These are phyloP conservation scores for Suillus bovinus DNA, from an alignment of 768 basidiomycete species.

Conservation along the genomic window DNA sequence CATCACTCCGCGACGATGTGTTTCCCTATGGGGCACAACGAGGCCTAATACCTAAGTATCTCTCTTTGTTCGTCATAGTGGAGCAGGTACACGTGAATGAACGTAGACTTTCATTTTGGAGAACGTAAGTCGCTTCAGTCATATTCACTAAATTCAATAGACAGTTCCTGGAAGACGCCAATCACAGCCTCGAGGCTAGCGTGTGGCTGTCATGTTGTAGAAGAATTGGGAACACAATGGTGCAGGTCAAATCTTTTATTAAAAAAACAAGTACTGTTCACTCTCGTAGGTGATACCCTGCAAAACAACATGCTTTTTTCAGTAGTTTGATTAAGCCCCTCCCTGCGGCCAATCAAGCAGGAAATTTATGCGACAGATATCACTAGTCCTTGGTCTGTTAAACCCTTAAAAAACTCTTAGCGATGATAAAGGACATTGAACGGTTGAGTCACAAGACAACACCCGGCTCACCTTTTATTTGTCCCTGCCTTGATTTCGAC, in stretches of 20 bases:
- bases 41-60: not conserved
- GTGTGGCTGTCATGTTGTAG: not conserved
- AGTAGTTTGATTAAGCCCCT: not conserved
- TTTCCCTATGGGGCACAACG: constrained; percentile 6
- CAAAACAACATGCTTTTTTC: not conserved
- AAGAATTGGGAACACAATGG: not conserved
- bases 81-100: constrained; percentile 3
- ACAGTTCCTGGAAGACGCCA: not conserved
- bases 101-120: constrained; percentile 5
- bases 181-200: constrained; percentile 5
- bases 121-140: not conserved
- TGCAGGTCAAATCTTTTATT: not conserved
- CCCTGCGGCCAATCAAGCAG: not conserved
- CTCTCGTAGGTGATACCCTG: not conserved
- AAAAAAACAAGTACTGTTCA: not conserved
- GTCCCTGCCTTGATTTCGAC: not conserved
- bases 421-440: not conserved
- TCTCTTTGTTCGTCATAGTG: not conserved
- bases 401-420: not conserved
- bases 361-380: not conserved
- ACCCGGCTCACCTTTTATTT: not conserved
- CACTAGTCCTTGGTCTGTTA: not conserved
- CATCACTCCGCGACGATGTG: constrained; percentile 8
- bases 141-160: constrained; percentile 2
- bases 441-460: not conserved